Percentiles rank a stretch among this genome's conserved stretches.
Conservation (phyloP, 495 filamentous ascomycete genomes). For the Physcia stellaris region DNA sequence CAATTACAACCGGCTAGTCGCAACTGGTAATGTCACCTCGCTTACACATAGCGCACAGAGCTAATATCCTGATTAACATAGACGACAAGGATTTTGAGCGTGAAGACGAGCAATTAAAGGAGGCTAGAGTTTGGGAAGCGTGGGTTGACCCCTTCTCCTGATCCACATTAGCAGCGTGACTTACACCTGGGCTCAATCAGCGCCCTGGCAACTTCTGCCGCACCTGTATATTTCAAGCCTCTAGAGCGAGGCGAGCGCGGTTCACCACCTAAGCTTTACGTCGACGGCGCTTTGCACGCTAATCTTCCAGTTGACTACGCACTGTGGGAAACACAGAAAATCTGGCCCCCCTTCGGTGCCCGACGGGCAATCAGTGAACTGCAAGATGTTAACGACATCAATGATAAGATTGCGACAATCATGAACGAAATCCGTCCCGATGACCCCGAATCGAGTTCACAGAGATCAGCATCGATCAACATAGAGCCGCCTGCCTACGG, state of each 20-base stretch:
- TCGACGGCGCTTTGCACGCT: slow-evolving; percentile 6
- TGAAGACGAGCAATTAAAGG: slow-evolving; percentile 1
- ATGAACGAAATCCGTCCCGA: too few species aligned
- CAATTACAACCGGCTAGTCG: too few species aligned
- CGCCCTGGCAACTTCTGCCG: slow-evolving; percentile 7
- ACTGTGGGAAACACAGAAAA: slow-evolving; percentile 3
- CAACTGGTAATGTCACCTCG: too few species aligned
- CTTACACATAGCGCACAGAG: too few species aligned
- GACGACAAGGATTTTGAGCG: too few species aligned
- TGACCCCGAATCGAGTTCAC: too few species aligned
- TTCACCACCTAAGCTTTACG: slow-evolving; percentile 3
- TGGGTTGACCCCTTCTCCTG: not conserved
- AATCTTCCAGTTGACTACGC: slow-evolving; percentile 8
- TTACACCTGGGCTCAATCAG: not conserved
- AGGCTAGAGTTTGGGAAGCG: slow-evolving; percentile 4
- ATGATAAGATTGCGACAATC: too few species aligned
- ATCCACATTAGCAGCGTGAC: not conserved
- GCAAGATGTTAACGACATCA: too few species aligned
- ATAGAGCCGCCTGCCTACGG: not conserved
- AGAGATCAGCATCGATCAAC: too few species aligned
- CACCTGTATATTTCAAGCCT: slow-evolving; percentile 8
- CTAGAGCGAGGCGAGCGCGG: slow-evolving; percentile 5
- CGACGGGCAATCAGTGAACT: not conserved
- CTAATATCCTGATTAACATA: too few species aligned
- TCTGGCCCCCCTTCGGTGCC: not conserved